Conservation (phyloP, 352 stramenopile species). For the Pythium vanterpoolii region DNA sequence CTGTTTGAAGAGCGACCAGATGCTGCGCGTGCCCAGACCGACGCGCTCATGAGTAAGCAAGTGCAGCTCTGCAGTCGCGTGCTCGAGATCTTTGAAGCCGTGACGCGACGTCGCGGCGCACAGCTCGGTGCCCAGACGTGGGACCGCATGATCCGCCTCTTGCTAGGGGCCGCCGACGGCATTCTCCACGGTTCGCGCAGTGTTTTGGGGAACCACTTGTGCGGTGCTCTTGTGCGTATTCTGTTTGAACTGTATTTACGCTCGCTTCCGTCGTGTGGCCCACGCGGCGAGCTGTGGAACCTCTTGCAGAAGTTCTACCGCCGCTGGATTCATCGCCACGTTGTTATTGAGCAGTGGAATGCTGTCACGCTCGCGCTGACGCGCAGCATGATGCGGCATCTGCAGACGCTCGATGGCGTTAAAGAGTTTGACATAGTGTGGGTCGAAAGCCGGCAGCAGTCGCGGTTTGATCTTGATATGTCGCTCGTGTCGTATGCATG, state of each 20-base stretch:
- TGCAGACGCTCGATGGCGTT: conserved; percentile 44
- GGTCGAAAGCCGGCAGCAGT: conserved; percentile 59
- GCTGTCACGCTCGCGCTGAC: conserved; percentile 69
- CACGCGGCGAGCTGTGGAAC: conserved; percentile 70
- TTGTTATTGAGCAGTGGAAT: conserved; percentile 90
- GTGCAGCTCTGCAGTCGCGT: conserved; percentile 70
- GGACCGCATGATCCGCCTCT: conserved; percentile 77
- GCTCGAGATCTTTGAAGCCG: conserved; percentile 72
- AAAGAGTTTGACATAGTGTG: conserved; percentile 76
- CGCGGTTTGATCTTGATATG: conserved; percentile 71
- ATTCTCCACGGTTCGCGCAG: conserved; percentile 76
- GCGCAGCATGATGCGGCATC: conserved; percentile 65
- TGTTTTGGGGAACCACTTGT: conserved; percentile 69
- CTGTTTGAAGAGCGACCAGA: conserved; percentile 78
- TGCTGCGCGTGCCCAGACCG: conserved; percentile 23
- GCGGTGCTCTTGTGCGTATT: conserved; percentile 67
- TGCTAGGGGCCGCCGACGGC: conserved; percentile 72
- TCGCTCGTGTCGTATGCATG: conserved; percentile 78
- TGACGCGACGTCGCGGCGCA: conserved; percentile 61
- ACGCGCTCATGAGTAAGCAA: conserved; percentile 59
- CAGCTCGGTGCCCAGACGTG: conserved; percentile 72
- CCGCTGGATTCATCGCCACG: conserved; percentile 77
- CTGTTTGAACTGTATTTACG: conserved; percentile 79
- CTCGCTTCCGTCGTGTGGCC: conserved; percentile 65
- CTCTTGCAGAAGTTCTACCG: conserved; percentile 85